These are phyloP conservation scores for Wallemia ichthyophaga DNA, from an alignment of 1,284 basidiomycete genomes.

Conservation along the genomic window DNA sequence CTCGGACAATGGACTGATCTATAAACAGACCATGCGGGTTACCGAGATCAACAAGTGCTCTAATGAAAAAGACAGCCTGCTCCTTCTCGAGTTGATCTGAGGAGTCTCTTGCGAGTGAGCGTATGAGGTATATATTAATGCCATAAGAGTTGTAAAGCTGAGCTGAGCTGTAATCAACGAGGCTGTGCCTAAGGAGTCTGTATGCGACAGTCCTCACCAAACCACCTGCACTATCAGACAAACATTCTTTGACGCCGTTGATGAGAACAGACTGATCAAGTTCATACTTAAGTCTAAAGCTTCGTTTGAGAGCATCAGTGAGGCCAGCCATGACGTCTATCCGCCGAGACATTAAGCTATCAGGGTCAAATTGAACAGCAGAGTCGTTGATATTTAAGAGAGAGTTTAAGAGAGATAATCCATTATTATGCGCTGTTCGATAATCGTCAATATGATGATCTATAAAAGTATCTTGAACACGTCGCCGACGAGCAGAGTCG, in stretches of 20 bases:
- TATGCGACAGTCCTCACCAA: conserved; percentile 57
- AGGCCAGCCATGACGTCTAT: conserved; percentile 26
- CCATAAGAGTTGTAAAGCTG: conserved; percentile 22
- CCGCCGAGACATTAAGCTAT: not conserved
- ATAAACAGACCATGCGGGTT: conserved; percentile 13
- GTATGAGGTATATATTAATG: conserved; percentile 57
- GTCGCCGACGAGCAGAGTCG: not conserved
- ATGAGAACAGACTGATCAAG: conserved; percentile 17
- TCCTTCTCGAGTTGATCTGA: conserved; percentile 64
- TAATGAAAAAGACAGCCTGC: conserved; percentile 72
- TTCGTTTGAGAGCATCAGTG: conserved; percentile 36
- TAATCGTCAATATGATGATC: not conserved
- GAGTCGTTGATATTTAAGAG: not conserved
- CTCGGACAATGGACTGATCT: conserved; percentile 42
- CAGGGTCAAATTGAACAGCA: not conserved
- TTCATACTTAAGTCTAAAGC: conserved; percentile 44
- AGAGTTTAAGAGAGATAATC: not conserved
- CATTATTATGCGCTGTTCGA: not conserved
- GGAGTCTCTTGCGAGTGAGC: conserved; percentile 55
- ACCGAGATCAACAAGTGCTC: conserved; percentile 41
- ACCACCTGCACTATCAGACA: conserved; percentile 42
- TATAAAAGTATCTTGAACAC: not conserved
- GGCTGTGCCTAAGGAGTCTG: conserved; percentile 46
- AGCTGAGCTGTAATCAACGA: conserved; percentile 39
- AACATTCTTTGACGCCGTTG: conserved; percentile 34